Conservation (phyloP, 768 basidiomycete species). For the Chalciporus chontae region DNA sequence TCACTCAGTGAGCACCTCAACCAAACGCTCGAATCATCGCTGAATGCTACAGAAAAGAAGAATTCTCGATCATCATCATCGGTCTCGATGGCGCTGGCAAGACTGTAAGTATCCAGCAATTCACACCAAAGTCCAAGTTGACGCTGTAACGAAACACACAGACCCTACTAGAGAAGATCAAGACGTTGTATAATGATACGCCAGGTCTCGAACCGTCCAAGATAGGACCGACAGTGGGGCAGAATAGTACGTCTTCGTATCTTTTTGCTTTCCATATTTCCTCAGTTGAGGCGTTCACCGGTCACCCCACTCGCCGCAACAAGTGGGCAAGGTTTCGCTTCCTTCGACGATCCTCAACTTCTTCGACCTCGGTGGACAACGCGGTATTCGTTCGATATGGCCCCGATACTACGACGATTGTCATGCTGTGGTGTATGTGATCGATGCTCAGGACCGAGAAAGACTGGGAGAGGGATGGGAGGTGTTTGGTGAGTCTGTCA, state of each 20-base stretch:
- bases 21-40: neutral
- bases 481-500: conserved; percentile 76
- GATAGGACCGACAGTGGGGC: conserved; percentile 95
- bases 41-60: conserved; percentile 60
- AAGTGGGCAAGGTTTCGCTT: conserved; percentile 92
- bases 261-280: neutral
- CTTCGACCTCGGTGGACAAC: conserved; percentile 95
- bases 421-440: conserved; percentile 61
- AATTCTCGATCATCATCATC: conserved; percentile 93
- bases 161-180: conserved; percentile 91
- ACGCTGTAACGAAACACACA: conserved; percentile 27
- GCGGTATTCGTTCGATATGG: conserved; percentile 94
- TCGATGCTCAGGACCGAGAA: conserved; percentile 90
- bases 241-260: conserved; percentile 74
- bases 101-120: conserved; percentile 48
- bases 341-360: conserved; percentile 94
- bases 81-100: conserved; percentile 93
- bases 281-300: too few species aligned
- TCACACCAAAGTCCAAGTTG: neutral
- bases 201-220: conserved; percentile 90
- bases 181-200: conserved; percentile 83
- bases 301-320: neutral
- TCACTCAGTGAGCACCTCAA: conserved; percentile 59
- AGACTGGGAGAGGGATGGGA: conserved; percentile 94
- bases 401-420: conserved; percentile 93